Conservation (phyloP, 495 filamentous ascomycete species). For the Aspergillus leporis region DNA sequence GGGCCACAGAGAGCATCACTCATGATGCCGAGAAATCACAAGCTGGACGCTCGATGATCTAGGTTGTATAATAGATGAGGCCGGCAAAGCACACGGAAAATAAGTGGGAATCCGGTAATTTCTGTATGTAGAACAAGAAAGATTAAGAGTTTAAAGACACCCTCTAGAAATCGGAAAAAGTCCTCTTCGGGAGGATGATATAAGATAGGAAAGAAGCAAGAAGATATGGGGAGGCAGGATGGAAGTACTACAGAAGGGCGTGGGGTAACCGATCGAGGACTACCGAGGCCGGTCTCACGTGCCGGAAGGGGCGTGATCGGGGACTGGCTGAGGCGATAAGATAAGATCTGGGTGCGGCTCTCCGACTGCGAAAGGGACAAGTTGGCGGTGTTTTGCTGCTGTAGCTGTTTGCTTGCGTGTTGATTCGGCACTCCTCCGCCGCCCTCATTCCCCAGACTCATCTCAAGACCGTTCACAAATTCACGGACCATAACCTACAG, state of each 20-base stretch:
- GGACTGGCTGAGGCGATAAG: conserved; percentile 37
- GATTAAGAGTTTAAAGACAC: too few relatives aligned
- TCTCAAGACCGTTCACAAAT: neutral
- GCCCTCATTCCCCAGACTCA: conserved; percentile 7
- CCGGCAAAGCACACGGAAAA: neutral
- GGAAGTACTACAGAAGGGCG: conserved; percentile 1
- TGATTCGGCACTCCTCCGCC: conserved; percentile 9
- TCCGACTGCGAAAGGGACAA: conserved; percentile 31
- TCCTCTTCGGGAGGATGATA: neutral
- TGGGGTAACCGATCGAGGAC: conserved; percentile 20
- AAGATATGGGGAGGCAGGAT: neutral
- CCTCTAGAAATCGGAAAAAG: neutral
- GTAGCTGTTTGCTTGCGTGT: conserved; percentile 7
- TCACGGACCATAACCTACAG: neutral
- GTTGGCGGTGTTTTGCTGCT: conserved; percentile 30
- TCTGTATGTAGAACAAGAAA: too few relatives aligned
- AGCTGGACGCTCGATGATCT: neutral
- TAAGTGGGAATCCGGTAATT: too few relatives aligned
- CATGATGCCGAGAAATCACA: conserved; percentile 51
- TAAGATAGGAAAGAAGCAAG: conserved; percentile 5
- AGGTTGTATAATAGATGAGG: neutral
- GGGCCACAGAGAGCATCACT: conserved; percentile 84
- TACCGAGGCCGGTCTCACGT: conserved; percentile 36
- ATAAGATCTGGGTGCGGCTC: conserved; percentile 30
- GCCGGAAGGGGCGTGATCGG: conserved; percentile 5